Percentiles rank a stretch among this genome's conserved stretches.
Conservation (phyloP, 805 yeast species). For the Starmerella ratchasimensis region DNA sequence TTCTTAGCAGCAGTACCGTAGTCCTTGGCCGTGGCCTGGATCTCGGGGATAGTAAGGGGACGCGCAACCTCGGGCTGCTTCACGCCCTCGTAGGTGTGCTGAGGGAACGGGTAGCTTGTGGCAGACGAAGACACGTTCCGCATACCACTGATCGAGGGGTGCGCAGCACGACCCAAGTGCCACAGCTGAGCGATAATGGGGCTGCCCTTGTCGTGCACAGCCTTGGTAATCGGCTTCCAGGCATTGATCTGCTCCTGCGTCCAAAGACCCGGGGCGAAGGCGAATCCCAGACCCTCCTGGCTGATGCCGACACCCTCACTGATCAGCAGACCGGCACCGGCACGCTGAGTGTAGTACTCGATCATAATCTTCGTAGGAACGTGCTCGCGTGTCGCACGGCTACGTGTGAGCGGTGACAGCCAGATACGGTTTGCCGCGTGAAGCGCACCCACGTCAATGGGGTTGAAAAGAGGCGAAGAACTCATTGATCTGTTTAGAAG, state of each 20-base stretch:
- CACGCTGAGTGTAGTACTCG: slow-evolving; percentile 43
- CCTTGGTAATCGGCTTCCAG: slow-evolving; percentile 27
- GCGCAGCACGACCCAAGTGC: slow-evolving; percentile 18
- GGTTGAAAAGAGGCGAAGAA: slow-evolving; percentile 25
- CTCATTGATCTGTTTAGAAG: too few relatives aligned
- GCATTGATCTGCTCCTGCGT: slow-evolving; percentile 22
- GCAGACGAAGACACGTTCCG: slow-evolving; percentile 9
- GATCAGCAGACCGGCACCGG: slow-evolving; percentile 35
- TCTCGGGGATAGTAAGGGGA: slow-evolving; percentile 34
- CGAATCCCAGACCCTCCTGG: slow-evolving; percentile 32
- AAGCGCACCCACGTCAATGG: slow-evolving; percentile 27
- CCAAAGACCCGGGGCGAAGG: slow-evolving; percentile 22
- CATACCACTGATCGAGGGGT: slow-evolving; percentile 8
- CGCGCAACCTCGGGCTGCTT: slow-evolving; percentile 20
- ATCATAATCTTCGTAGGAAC: slow-evolving; percentile 35
- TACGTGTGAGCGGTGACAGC: slow-evolving; percentile 39
- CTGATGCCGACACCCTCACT: slow-evolving; percentile 44
- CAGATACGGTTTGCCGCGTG: slow-evolving; percentile 31
- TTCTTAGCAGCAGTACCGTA: slow-evolving; percentile 40
- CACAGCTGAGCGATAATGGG: slow-evolving; percentile 16
- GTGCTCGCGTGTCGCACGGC: slow-evolving; percentile 25
- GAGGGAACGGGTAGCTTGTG: not conserved
- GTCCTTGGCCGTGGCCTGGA: slow-evolving; percentile 32
- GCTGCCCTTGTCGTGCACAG: slow-evolving; percentile 21
- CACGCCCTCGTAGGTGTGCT: slow-evolving; percentile 12